Conservation (phyloP, 306 rosid genomes). For the Cucurbita ficifolia region DNA sequence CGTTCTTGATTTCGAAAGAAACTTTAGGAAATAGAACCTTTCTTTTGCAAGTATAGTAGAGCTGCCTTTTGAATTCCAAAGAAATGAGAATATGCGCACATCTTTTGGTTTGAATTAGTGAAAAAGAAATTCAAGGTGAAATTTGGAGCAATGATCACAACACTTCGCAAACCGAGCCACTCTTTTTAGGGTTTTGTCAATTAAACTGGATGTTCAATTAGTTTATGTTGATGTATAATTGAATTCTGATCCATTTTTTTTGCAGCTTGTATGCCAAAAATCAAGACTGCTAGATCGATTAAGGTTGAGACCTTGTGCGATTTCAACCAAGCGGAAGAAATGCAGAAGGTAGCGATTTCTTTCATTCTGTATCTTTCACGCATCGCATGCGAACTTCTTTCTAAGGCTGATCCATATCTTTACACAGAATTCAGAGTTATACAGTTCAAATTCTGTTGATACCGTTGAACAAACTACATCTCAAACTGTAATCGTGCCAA, state of each 20-base stretch:
- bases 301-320: conserved; percentile 59
- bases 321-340: conserved; percentile 58
- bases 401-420: background rate
- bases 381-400: background rate
- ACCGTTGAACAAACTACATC: conserved; percentile 12
- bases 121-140: background rate
- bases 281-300: conserved; percentile 68
- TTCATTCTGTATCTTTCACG: background rate
- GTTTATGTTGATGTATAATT: background rate
- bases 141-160: background rate
- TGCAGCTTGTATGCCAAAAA: conserved; percentile 90
- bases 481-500: conserved; percentile 11
- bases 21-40: background rate
- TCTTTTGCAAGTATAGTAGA: background rate
- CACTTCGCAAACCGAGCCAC: background rate
- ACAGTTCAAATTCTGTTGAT: conserved; percentile 12
- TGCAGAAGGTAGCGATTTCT: conserved; percentile 34
- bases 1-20: background rate
- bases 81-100: background rate
- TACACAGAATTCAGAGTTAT: conserved; percentile 31
- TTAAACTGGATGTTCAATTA: background rate
- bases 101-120: background rate
- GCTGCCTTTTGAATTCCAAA: background rate
- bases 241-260: conserved; percentile 8
- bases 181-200: background rate